Conservation (phyloP, 345 rosid genomes). For the Camelina hispida region DNA sequence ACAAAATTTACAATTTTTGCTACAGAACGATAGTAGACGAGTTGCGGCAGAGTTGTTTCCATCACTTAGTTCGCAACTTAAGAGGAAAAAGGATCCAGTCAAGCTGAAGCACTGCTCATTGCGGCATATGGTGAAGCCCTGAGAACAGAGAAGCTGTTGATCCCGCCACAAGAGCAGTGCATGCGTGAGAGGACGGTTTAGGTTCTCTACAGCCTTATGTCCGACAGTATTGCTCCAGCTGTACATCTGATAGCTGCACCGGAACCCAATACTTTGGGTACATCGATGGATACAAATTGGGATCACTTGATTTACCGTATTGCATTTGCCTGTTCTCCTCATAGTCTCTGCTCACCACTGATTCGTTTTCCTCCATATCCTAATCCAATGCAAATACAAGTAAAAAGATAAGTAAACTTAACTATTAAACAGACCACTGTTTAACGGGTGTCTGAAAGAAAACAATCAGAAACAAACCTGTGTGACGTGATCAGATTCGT, state of each 20-base stretch:
- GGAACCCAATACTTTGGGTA: constrained; percentile 94
- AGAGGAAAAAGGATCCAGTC: no score
- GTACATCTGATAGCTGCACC: constrained; percentile 73
- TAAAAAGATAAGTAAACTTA: constrained; percentile 18
- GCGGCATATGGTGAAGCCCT: no score
- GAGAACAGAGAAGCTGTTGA: no score
- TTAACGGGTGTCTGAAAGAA: constrained; percentile 14
- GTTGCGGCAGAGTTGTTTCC: no score
- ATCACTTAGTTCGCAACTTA: no score
- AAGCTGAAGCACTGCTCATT: no score
- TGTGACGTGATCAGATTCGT: constrained; percentile 34
- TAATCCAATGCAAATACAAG: constrained; percentile 51
- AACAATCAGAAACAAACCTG: constrained; percentile 48
- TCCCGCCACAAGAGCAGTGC: constrained; percentile 87
- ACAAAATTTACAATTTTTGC: no score
- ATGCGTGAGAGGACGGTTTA: constrained; percentile 53
- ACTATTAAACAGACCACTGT: background rate
- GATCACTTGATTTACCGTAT: constrained; percentile 41
- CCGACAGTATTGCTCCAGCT: constrained; percentile 92
- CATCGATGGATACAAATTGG: constrained; percentile 54
- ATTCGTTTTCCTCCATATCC: constrained; percentile 64
- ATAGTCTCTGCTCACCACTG: constrained; percentile 36
- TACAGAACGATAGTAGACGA: no score
- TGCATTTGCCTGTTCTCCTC: constrained; percentile 43
- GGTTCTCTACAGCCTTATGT: constrained; percentile 56